Conservation (phyloP, 805 yeast genomes). For the Jamesozyma hellenica region DNA sequence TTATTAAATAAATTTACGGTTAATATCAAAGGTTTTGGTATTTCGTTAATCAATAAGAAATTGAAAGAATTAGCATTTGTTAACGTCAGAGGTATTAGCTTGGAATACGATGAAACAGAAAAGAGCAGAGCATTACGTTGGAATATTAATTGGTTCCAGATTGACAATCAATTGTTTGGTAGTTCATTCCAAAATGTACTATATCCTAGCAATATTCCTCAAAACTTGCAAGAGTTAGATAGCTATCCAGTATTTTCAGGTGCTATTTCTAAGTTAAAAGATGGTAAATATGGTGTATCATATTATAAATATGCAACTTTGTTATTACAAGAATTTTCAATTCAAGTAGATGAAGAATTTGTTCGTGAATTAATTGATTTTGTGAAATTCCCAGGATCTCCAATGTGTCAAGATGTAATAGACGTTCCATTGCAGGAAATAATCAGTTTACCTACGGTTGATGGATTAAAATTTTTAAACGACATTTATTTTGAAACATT, state of each 20-base stretch:
- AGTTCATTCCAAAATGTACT: slow-evolving; percentile 79
- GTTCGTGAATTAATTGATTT: slow-evolving; percentile 73
- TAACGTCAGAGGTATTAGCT: slow-evolving; percentile 72
- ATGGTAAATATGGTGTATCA: slow-evolving; percentile 80
- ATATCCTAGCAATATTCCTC: slow-evolving; percentile 85
- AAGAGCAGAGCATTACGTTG: slow-evolving; percentile 68
- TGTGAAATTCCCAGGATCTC: slow-evolving; percentile 68
- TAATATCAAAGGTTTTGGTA: slow-evolving; percentile 74
- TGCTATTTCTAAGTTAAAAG: slow-evolving; percentile 73
- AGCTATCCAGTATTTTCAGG: slow-evolving; percentile 87
- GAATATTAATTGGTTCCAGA: slow-evolving; percentile 88
- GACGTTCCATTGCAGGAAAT: slow-evolving; percentile 27
- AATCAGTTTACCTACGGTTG: slow-evolving; percentile 62
- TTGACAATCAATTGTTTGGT: slow-evolving; percentile 86
- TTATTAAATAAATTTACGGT: slow-evolving; percentile 38
- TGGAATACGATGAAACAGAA: slow-evolving; percentile 74
- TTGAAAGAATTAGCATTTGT: slow-evolving; percentile 73
- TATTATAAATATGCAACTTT: slow-evolving; percentile 88
- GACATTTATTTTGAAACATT: slow-evolving; percentile 89
- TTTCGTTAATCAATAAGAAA: slow-evolving; percentile 67
- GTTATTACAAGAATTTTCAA: slow-evolving; percentile 78
- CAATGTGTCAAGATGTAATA: slow-evolving; percentile 40
- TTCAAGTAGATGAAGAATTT: slow-evolving; percentile 92
- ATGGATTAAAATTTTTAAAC: slow-evolving; percentile 40
- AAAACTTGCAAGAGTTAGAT: slow-evolving; percentile 70